phyloP scores from a whole-genome alignment of 768 basidiomycete genomes.

The Phylloporus sp. region DNA sequence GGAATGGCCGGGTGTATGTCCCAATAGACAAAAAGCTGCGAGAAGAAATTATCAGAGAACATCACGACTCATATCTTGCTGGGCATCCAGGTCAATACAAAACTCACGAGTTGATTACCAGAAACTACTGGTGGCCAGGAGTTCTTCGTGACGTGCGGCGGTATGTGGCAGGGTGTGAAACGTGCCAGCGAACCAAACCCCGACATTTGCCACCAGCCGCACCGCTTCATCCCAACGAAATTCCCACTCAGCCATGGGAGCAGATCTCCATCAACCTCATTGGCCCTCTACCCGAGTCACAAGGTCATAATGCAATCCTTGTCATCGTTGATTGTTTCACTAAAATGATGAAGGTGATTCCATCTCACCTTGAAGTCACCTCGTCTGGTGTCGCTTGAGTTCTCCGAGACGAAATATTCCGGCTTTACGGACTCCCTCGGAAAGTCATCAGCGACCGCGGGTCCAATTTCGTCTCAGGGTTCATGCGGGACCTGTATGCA shows the following conservation, averaged over 20 bases:
- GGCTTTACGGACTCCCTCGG: slow-evolving; percentile 23
- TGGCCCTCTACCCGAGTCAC: slow-evolving; percentile 2
- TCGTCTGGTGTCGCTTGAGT: slow-evolving; percentile 16
- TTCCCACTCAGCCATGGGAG: neutral
- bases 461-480: neutral
- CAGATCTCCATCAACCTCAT: slow-evolving; percentile 12
- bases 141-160: slow-evolving; percentile 13
- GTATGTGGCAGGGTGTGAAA: slow-evolving; percentile 27
- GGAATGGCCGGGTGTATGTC: too few relatives aligned
- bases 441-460: slow-evolving; percentile 24
- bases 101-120: too few relatives aligned
- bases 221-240: slow-evolving; percentile 14
- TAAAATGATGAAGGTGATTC: slow-evolving; percentile 16
- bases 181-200: slow-evolving; percentile 26
- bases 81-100: too few relatives aligned
- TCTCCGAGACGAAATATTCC: slow-evolving; percentile 22
- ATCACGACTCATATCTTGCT: too few relatives aligned
- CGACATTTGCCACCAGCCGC: slow-evolving; percentile 3
- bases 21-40: too few relatives aligned
- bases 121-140: slow-evolving; percentile 28
- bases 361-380: slow-evolving; percentile 14
- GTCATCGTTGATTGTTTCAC: slow-evolving; percentile 11
- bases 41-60: too few relatives aligned
- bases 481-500: slow-evolving; percentile 29
- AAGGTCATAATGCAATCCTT: slow-evolving; percentile 10